These are phyloP conservation scores for Brassica napus DNA, from an alignment of 345 rosid species.

Conservation along the genomic window Da-Ae NC_063452.1:4810001-4810500, in stretches of 20 bases:
- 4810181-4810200: slow-evolving; percentile 8
- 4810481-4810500: slow-evolving; percentile 6
- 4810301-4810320: neutral
- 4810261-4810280: slow-evolving; percentile 31
- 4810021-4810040: neutral
- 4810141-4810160: slow-evolving; percentile 6
- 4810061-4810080: slow-evolving; percentile 38
- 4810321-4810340: neutral
- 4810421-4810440: neutral
- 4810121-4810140: slow-evolving; percentile 26
- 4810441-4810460: slow-evolving; percentile 1
- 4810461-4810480: slow-evolving; percentile 10
- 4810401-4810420: neutral
- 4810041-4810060: slow-evolving; percentile 38
- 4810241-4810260: slow-evolving; percentile 18
- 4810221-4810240: slow-evolving; percentile 1
- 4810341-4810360: slow-evolving; percentile 17
- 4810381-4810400: slow-evolving; percentile 25
- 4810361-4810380: slow-evolving; percentile 25
- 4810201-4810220: slow-evolving; percentile 19
- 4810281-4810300: slow-evolving; percentile 1
- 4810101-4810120: slow-evolving; percentile 56
- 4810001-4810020: slow-evolving; percentile 4
- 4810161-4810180: slow-evolving; percentile 34
- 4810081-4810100: slow-evolving; percentile 59